Evolutionary conservation across 2,329 filamentous ascomycete genomes (phyloP).

Genomic region (Diaporthe sp.): DNA sequence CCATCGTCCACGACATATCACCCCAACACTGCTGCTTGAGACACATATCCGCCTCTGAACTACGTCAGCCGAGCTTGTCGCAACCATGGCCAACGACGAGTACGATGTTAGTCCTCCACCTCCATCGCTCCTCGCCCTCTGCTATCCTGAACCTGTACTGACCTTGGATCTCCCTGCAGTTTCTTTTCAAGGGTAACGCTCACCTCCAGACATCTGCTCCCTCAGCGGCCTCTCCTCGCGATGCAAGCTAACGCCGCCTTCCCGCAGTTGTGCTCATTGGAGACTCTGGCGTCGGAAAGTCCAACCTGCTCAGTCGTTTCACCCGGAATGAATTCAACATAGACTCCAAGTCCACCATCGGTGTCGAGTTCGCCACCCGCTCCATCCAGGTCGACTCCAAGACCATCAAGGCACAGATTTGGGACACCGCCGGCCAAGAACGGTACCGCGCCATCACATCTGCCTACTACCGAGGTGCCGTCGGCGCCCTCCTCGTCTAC

Average conservation of each 20-base stretch:
- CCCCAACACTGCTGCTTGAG: conserved; percentile 41
- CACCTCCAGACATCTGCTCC: conserved; percentile 36
- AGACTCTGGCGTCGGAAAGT: conserved; percentile 99
- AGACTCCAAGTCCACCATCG: conserved; percentile 99
- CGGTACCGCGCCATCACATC: conserved; percentile 99
- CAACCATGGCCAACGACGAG: conserved; percentile 98
- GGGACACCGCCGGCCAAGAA: conserved; percentile 99
- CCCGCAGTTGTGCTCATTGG: conserved; percentile 92
- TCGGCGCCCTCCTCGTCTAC: conserved; percentile 97
- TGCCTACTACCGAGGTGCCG: conserved; percentile 97
- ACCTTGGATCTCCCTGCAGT: conserved; percentile 68
- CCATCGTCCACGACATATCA: conserved; percentile 39
- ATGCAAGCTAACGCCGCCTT: conserved; percentile 45
- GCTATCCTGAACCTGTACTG: conserved; percentile 42
- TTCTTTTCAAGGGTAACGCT: conserved; percentile 94
- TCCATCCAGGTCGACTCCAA: conserved; percentile 99
- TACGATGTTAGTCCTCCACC: conserved; percentile 85
- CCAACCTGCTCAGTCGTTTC: conserved; percentile 99
- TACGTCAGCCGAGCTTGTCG: conserved; percentile 46
- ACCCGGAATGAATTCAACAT: conserved; percentile 99
- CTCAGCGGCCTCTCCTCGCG: conserved; percentile 44
- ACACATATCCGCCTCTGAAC: conserved; percentile 30
- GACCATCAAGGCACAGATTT: conserved; percentile 99
- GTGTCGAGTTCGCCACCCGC: conserved; percentile 98
- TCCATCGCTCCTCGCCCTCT: conserved; percentile 44